Evolutionary conservation across 2,329 filamentous ascomycete genomes (phyloP).

Genomic region (Scleromitrula shiraiana): DNA sequence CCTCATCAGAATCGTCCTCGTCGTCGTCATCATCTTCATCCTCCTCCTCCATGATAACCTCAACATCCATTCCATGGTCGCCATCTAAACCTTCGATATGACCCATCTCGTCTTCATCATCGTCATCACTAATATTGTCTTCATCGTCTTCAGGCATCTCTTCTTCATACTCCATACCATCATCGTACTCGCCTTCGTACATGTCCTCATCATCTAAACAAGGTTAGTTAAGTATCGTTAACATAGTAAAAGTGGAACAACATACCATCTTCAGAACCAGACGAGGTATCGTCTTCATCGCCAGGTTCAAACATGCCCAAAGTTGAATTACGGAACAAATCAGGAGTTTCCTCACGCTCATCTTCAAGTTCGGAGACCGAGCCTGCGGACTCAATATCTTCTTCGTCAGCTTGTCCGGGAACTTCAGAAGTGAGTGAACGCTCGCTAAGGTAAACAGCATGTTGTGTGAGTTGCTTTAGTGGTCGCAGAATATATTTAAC

Average conservation of each 20-base stretch:
- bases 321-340: constrained; percentile 93
- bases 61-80: constrained; percentile 51
- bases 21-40: constrained; percentile 38
- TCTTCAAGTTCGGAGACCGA: constrained; percentile 85
- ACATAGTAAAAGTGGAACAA: background rate
- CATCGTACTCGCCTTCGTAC: constrained; percentile 81
- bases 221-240: constrained; percentile 23
- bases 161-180: constrained; percentile 91
- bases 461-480: constrained; percentile 77
- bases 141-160: constrained; percentile 72
- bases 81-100: constrained; percentile 69
- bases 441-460: constrained; percentile 79
- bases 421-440: constrained; percentile 53
- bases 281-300: constrained; percentile 73
- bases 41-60: constrained; percentile 76
- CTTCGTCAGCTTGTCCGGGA: constrained; percentile 65
- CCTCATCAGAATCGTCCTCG: constrained; percentile 37
- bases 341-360: constrained; percentile 87
- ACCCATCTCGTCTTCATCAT: constrained; percentile 76
- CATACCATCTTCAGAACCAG: constrained; percentile 53
- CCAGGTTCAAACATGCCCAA: constrained; percentile 88
- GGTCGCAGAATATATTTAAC: constrained; percentile 95
- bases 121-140: constrained; percentile 83
- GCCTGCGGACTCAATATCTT: constrained; percentile 79
- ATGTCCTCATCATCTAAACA: constrained; percentile 74